These are phyloP conservation scores for Petrea volubilis DNA, from an alignment of 257 asterid species.

Conservation along the genomic window DNA sequence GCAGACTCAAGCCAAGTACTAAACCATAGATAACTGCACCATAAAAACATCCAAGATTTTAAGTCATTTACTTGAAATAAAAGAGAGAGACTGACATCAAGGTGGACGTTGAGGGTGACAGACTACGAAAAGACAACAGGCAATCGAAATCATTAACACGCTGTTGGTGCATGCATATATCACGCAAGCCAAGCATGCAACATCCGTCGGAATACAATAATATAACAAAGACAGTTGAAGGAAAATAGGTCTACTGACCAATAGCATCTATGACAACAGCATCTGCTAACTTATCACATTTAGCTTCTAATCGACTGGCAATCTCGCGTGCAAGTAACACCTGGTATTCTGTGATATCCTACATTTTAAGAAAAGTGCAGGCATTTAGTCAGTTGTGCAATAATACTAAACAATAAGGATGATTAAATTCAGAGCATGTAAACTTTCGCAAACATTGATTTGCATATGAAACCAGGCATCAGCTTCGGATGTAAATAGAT, in stretches of 20 bases:
- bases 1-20: constrained; percentile 14
- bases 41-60: constrained; percentile 9
- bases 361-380: constrained; percentile 28
- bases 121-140: constrained; percentile 1
- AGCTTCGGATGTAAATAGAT: constrained; percentile 10
- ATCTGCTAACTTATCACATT: constrained; percentile 78
- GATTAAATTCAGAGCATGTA: background rate
- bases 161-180: constrained; percentile 14
- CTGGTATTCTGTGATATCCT: constrained; percentile 88
- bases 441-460: constrained; percentile 13
- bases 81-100: constrained; percentile 2
- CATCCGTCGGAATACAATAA: constrained; percentile 10
- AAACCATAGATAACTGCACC: background rate
- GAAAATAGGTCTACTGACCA: constrained; percentile 52
- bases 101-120: constrained; percentile 10
- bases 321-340: constrained; percentile 83
- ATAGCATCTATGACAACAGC: constrained; percentile 70
- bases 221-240: constrained; percentile 1
- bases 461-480: constrained; percentile 9
- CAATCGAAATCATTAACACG: background rate
- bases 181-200: constrained; percentile 22
- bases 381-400: background rate
- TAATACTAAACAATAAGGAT: constrained; percentile 14
- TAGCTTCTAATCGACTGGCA: constrained; percentile 78
- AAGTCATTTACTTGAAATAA: constrained; percentile 11